These are phyloP conservation scores for Colletotrichum agaves DNA, from an alignment of 2,329 filamentous ascomycete genomes.

Conservation along the genomic window DNA sequence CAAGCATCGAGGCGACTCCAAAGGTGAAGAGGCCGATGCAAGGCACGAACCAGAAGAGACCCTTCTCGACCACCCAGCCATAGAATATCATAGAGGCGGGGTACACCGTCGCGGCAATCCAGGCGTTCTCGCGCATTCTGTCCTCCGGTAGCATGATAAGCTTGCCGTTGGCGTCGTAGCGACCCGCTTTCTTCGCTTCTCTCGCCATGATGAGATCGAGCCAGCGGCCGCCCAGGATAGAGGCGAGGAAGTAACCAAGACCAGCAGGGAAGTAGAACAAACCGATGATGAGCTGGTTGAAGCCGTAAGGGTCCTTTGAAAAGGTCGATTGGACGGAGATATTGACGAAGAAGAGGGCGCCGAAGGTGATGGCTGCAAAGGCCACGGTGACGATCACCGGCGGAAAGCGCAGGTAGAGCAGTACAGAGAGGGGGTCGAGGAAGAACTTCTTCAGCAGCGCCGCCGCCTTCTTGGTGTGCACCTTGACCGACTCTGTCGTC, in stretches of 20 bases:
- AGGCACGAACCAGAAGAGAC: conserved; percentile 71
- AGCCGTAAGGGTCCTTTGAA: conserved; percentile 73
- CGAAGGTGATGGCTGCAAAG: conserved; percentile 80
- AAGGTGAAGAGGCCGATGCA: conserved; percentile 78
- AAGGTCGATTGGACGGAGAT: conserved; percentile 80
- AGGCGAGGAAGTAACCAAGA: conserved; percentile 76
- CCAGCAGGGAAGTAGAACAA: conserved; percentile 82
- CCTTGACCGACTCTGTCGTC: conserved; percentile 70
- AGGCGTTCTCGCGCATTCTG: conserved; percentile 84
- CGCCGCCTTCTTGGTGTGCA: conserved; percentile 64
- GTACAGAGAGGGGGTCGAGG: conserved; percentile 77
- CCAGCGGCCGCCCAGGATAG: conserved; percentile 79
- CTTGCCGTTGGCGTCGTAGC: conserved; percentile 74
- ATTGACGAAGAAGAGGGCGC: conserved; percentile 80
- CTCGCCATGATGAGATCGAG: conserved; percentile 84
- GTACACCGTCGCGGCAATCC: conserved; percentile 77
- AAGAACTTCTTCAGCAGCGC: conserved; percentile 68
- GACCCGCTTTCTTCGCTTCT: conserved; percentile 75
- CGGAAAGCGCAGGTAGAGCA: conserved; percentile 78
- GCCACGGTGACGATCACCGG: conserved; percentile 79
- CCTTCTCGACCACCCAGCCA: conserved; percentile 77
- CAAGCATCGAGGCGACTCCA: conserved; percentile 81
- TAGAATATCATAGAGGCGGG: conserved; percentile 79
- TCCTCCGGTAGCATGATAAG: conserved; percentile 81
- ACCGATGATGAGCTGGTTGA: conserved; percentile 74